phyloP scores from a whole-genome alignment of 2,329 filamentous ascomycete species.

The Fusarium nanum region DNA sequence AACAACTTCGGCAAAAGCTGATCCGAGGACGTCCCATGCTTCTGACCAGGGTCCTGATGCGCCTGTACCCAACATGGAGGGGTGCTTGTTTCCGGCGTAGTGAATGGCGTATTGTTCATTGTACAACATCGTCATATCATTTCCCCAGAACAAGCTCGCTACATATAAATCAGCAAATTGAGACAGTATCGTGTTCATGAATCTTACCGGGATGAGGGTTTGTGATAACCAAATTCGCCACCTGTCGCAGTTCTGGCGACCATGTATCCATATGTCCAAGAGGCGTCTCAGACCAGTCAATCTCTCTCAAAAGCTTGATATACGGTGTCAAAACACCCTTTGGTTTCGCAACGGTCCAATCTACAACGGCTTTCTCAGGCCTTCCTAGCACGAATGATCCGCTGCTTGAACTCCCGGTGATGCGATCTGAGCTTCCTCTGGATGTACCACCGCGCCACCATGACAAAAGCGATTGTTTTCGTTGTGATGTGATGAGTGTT shows the following conservation, averaged over 20 bases:
- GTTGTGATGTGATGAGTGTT: conserved; percentile 4
- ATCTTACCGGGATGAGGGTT: conserved; percentile 52
- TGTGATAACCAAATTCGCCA: conserved; percentile 52
- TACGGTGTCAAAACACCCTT: conserved; percentile 49
- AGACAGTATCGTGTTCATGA: background rate
- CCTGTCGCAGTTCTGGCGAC: conserved; percentile 58
- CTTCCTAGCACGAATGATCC: conserved; percentile 46
- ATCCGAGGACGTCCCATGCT: conserved; percentile 50
- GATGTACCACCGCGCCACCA: conserved; percentile 16
- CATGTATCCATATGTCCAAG: conserved; percentile 58
- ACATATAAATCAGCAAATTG: background rate
- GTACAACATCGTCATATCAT: conserved; percentile 71
- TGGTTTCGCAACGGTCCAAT: conserved; percentile 51
- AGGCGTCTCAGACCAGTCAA: conserved; percentile 58
- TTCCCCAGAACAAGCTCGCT: conserved; percentile 70
- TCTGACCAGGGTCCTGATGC: conserved; percentile 69
- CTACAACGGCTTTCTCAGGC: conserved; percentile 51
- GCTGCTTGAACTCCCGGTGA: conserved; percentile 44
- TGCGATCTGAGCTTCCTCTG: conserved; percentile 46
- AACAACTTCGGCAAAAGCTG: conserved; percentile 52
- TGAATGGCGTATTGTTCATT: conserved; percentile 69
- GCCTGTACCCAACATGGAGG: conserved; percentile 68
- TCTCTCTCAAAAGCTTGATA: conserved; percentile 46
- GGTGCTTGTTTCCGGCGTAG: conserved; percentile 72
- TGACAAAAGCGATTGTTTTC: background rate